Percentiles rank a stretch among this genome's conserved stretches.
phyloP scores from a whole-genome alignment of 1,139 yeast species.

The Debaryomycetaceae sp. region DNA sequence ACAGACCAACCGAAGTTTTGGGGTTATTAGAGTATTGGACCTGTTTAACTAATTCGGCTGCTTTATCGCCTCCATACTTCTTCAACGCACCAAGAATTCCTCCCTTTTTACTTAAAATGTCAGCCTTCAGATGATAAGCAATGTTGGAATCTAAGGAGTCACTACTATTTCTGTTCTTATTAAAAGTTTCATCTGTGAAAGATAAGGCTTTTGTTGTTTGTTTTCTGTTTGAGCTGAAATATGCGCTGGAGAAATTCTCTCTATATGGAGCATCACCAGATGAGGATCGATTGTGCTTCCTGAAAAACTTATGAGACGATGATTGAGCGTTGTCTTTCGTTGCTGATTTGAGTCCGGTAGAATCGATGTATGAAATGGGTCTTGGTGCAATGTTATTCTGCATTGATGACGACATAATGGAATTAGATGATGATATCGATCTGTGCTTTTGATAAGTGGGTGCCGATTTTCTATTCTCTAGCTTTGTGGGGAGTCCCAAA shows the following conservation, averaged over 20 bases:
- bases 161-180: neutral
- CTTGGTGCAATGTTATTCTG: conserved; percentile 26
- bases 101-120: conserved; percentile 21
- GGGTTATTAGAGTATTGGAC: conserved; percentile 8
- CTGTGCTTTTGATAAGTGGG: conserved; percentile 25
- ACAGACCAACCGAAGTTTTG: neutral
- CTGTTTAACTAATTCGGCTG: conserved; percentile 34
- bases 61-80: conserved; percentile 42
- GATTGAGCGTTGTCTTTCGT: conserved; percentile 23
- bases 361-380: conserved; percentile 56
- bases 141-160: neutral
- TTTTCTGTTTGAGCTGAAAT: neutral
- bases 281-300: conserved; percentile 55
- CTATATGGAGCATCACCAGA: conserved; percentile 23
- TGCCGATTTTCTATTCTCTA: conserved; percentile 32
- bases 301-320: conserved; percentile 50
- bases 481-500: conserved; percentile 11
- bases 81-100: conserved; percentile 42
- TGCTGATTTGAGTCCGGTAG: conserved; percentile 16
- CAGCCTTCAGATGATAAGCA: conserved; percentile 7
- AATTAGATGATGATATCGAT: conserved; percentile 21
- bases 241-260: neutral
- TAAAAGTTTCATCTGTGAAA: neutral
- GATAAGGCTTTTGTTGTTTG: neutral
- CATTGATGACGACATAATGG: conserved; percentile 16